A percentile compares a stretch with the other conserved stretches of the same genome.
phyloP scores from a whole-genome alignment of 2,329 filamentous ascomycete species.

The Sporothrix luriei region DNA sequence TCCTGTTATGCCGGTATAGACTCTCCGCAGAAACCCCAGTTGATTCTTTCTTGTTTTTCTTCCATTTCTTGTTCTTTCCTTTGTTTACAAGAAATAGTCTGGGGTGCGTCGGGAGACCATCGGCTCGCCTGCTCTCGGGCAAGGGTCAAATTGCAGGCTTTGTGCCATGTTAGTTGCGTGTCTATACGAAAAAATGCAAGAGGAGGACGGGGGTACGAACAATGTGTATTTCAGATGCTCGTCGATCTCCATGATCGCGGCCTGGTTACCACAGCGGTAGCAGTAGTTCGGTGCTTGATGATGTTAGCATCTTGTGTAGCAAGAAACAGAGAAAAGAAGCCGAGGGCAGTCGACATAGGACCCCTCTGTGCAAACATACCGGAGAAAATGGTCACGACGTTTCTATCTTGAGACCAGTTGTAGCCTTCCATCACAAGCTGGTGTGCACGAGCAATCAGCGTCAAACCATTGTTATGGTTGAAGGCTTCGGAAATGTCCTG shows the following conservation, averaged over 20 bases:
- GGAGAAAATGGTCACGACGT: slow-evolving; percentile 98
- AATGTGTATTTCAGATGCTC: slow-evolving; percentile 99
- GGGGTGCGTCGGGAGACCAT: slow-evolving; percentile 88
- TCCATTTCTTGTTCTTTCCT: too few species aligned
- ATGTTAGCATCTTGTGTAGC: slow-evolving; percentile 5
- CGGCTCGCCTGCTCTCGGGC: slow-evolving; percentile 93
- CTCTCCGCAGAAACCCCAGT: background rate
- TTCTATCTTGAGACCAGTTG: slow-evolving; percentile 98
- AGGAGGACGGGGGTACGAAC: slow-evolving; percentile 43
- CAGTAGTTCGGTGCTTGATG: slow-evolving; percentile 82
- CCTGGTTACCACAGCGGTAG: slow-evolving; percentile 98
- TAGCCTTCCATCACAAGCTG: slow-evolving; percentile 99
- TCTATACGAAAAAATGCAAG: slow-evolving; percentile 35
- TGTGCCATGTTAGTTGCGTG: slow-evolving; percentile 35
- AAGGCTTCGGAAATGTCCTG: slow-evolving; percentile 98
- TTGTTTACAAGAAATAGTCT: slow-evolving; percentile 31
- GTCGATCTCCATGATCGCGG: slow-evolving; percentile 99
- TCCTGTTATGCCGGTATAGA: slow-evolving; percentile 4
- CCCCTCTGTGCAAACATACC: slow-evolving; percentile 55
- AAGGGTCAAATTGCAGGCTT: slow-evolving; percentile 98
- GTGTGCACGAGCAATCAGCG: slow-evolving; percentile 91
- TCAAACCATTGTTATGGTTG: slow-evolving; percentile 98
- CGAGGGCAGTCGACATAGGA: slow-evolving; percentile 1
- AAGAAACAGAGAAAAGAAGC: background rate
- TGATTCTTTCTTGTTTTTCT: background rate